Evolutionary conservation across 1,284 basidiomycete genomes (phyloP), one percentile per base, ranked within the genome.

Genomic region (Papiliotrema laurentii): DNA sequence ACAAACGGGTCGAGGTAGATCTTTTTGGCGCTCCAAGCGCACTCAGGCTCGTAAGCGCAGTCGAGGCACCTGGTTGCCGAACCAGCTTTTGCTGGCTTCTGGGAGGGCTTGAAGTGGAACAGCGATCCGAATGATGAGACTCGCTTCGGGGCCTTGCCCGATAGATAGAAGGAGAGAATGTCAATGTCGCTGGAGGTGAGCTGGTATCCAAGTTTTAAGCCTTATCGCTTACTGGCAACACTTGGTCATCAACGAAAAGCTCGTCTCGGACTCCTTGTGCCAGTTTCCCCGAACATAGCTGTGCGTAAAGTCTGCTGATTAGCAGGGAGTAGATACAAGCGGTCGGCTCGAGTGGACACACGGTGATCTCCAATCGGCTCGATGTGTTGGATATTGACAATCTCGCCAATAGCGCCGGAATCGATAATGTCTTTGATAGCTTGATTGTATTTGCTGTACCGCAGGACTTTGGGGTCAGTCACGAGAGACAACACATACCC

Each of bases 171-270:
- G 83, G 80, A 87, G 27, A 91, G 74, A 39, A 91, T 79, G 61
- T 90, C 88, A 47, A 91, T 83, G 65, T 91, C 88, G 65, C 87
- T 89, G 61, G 22, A 48, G 28, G 31, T 11, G 34, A 36, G 14
- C 34, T n/a, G 34, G 26, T 26, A 30, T 39, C 47, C 45, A 18
- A 13, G 21, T 26, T 25, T n/a, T 27, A 10, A 43, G 24, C 27
- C 11, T 30, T 4, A 9, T 1, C 24, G 59, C 59, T 36, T 60
- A 88, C 87, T 92, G 88, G 80, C 85, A 91, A 59, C 83, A 83
- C 76, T 92, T 92, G 11, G 87, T 84, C 84, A 92, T 83, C 41
- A 92, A 79, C 10, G 85, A 82, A 66, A 91, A 91, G 19, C 82
- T 84, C 55, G 85, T 84, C 9, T 79, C 75, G 2, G 75, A 71